Base-by-base conservation (phyloP, 192 early-diverging fungal genomes). In the Kappamyces sp. region DNA sequence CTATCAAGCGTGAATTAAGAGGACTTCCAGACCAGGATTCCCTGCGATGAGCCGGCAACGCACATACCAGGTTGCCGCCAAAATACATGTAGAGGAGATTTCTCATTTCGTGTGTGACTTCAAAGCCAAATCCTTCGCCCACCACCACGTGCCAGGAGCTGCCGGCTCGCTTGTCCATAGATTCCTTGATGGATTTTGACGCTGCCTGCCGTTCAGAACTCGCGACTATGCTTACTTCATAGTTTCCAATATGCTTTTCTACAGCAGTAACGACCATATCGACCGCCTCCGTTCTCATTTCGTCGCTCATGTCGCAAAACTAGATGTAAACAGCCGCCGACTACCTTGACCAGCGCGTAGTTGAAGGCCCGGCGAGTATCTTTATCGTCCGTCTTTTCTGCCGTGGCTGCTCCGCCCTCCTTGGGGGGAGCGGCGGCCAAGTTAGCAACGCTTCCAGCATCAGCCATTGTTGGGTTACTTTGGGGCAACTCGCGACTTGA, bases 41-140 rank as follows among this genome's bases (percentile, higher is more conserved):
- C 76, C 63, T 68, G 31, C 62, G 23, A 23, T 23, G 23, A 23
- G 23, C 23, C 60, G 57, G 40, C 12, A 49, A 65, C 44, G 43
- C 31, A 43, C 5, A 44, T 51, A 69, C 69, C 50, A 72, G 41
- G 44, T 65, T 67, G 37, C 77, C 77, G 39, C 78, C 80, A 72
- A 83, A 83, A 48, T 78, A 83, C 78, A 83, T 81, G 63, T 76
- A 81, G 58, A 83, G 68, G 43, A 78, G 54, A 49, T 75, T 81
- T 40, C 63, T 46, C 63, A 76, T 66, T 57, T 83, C 80, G 57
- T 83, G 75, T 13, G 80, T 83, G 34, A 84, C 66, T 59, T 84
- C 81, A 64, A 79, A 84, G 10, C 78, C 81, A 58, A 80, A 84
- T 5, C 81, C 81, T 69, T 84, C 81, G 8, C 81, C 81, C n/a